Percentiles rank a stretch among this genome's conserved stretches.
phyloP scores from a whole-genome alignment of 768 basidiomycete species.

The Serendipita sp. region DNA sequence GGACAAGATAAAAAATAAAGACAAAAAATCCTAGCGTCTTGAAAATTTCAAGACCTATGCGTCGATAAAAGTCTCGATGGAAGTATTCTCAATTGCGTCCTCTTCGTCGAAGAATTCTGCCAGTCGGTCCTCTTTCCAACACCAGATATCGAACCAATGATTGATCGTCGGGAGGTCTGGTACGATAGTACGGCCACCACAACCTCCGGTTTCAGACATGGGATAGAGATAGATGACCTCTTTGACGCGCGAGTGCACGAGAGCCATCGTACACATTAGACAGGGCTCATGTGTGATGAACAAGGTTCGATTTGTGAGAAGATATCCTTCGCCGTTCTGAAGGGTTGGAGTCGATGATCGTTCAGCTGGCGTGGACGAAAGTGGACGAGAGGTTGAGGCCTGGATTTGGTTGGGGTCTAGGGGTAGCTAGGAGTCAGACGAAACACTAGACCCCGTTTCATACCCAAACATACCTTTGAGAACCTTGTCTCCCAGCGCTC shows the following conservation, averaged over 20 bases:
- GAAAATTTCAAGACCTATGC: background rate
- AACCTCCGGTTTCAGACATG: constrained; percentile 71
- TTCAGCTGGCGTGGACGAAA: background rate
- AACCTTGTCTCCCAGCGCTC: constrained; percentile 19
- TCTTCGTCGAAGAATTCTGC: background rate
- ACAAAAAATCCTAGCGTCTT: background rate
- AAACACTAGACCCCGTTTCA: background rate
- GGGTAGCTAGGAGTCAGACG: background rate
- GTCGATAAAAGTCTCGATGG: too few species aligned
- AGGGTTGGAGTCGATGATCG: background rate
- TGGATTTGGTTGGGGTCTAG: background rate
- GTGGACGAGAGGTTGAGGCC: constrained; percentile 9
- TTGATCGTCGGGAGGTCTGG: constrained; percentile 77
- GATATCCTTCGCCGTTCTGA: constrained; percentile 66
- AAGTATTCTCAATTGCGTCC: too few species aligned
- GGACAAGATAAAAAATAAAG: background rate
- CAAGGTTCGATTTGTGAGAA: constrained; percentile 66
- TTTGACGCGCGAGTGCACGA: constrained; percentile 87
- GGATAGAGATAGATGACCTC: constrained; percentile 52
- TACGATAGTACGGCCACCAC: constrained; percentile 59
- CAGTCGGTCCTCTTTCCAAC: constrained; percentile 29
- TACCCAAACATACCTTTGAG: constrained; percentile 24
- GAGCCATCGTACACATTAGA: constrained; percentile 94
- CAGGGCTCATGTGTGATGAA: constrained; percentile 96
- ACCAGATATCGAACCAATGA: constrained; percentile 63